Evolutionary conservation across 495 filamentous ascomycete species (phyloP).

Genomic region (Bacidia gigantensis): DNA sequence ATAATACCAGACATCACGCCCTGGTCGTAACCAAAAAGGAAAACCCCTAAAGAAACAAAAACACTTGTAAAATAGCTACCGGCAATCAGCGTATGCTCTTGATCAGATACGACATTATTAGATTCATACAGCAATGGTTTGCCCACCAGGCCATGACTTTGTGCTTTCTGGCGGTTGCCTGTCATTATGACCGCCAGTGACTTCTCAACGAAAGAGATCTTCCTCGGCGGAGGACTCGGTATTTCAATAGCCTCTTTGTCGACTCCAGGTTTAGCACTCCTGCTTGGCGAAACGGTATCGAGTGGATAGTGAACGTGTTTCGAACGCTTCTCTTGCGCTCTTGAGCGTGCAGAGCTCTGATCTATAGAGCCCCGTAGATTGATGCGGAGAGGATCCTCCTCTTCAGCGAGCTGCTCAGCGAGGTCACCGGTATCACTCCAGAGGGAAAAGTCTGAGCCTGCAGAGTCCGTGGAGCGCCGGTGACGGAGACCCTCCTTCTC

Average conservation of each 20-base stretch:
- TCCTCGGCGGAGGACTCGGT: constrained; percentile 50
- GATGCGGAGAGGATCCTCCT: constrained; percentile 63
- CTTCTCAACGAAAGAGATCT: constrained; percentile 49
- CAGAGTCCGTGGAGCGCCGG: constrained; percentile 42
- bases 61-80: constrained; percentile 90
- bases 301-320: constrained; percentile 41
- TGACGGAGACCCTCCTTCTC: constrained; percentile 32
- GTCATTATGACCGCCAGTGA: constrained; percentile 74
- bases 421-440: constrained; percentile 94
- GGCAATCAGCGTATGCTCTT: background rate
- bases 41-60: constrained; percentile 94
- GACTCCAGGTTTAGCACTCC: constrained; percentile 37
- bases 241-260: constrained; percentile 75
- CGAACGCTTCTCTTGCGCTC: constrained; percentile 21
- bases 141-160: constrained; percentile 83
- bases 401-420: constrained; percentile 71
- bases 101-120: background rate
- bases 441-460: constrained; percentile 58
- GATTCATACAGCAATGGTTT: constrained; percentile 75
- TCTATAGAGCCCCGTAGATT: constrained; percentile 48
- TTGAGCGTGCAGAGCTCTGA: constrained; percentile 32
- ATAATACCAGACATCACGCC: constrained; percentile 99
- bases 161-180: constrained; percentile 47
- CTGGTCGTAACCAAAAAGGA: constrained; percentile 97
- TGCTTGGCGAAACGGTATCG: constrained; percentile 21